Evolutionary conservation across 108 stramenopile species (phyloP), one percentile per base, ranked within the genome.

Genomic region (Cyclotella cryptica): DNA sequence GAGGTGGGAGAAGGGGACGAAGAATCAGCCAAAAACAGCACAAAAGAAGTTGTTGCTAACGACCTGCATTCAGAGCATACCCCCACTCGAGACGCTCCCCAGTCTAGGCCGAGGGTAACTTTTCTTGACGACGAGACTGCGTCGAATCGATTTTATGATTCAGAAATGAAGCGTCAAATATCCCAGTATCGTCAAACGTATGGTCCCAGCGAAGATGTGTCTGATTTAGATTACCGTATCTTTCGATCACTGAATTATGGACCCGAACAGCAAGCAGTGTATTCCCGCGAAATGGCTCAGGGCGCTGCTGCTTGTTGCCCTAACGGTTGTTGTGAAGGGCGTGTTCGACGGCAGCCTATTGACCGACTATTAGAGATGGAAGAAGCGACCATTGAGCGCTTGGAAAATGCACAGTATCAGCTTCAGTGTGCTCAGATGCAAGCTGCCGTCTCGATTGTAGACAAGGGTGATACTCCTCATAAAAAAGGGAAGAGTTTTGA

Each of bases 201-300:
- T 49, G 80, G 68, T 27, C 22, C 43, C 17, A 26, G 45, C 9
- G 67, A 83, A 67, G 69, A 51, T 14, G 12, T 54, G 21, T 66
- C 74, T n/a, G 81, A 83, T n/a, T 42, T 68, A 13, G 81, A 76
- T n/a, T 59, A 71, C 42, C 65, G 69, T 3, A 79, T 90, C 51
- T 79, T 90, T 42, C 60, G 66, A 70, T 84, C 85, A 6, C 72
- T 89, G 45, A 79, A 90, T 35, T 89, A 90, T 81, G 93, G 93
- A 11, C 93, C 93, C 10, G 93, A 91, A 66, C 93, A 94, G 65
- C 88, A 88, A 21, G 90, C 93, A 61, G 84, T 93, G 18, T 96
- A 93, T 68, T 85, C 86, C 49, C 70, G 95, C 26, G 95, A 96
- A 77, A 92, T 93, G 70, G 95, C 95, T 11, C 91, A 92, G 57